Evolutionary conservation across 371 early-diverging fungal genomes (phyloP).

Genomic region (Saksenaea vasiformis): DNA sequence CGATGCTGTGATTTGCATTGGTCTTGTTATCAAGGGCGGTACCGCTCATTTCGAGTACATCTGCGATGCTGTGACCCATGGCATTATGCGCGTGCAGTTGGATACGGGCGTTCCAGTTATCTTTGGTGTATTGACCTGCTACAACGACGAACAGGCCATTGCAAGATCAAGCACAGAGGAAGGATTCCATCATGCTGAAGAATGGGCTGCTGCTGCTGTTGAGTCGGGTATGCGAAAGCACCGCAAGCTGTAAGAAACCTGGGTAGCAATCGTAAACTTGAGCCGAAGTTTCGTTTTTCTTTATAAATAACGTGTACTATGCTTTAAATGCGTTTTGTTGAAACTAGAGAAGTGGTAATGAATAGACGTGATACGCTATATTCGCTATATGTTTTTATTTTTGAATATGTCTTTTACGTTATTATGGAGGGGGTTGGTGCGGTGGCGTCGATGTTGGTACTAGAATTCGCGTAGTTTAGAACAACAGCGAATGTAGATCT

Average conservation of each 20-base stretch:
- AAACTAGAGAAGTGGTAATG: too few relatives aligned
- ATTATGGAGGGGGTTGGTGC: too few relatives aligned
- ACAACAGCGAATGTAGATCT: too few relatives aligned
- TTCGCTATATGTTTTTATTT: too few relatives aligned
- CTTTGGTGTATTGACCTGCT: constrained; percentile 96
- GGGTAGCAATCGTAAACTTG: background rate
- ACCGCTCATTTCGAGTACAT: constrained; percentile 99
- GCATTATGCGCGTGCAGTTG: constrained; percentile 90
- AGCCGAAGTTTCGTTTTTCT: background rate
- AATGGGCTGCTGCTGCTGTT: constrained; percentile 98
- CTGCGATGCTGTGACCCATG: constrained; percentile 87
- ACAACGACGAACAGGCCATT: constrained; percentile 91
- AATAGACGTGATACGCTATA: too few relatives aligned
- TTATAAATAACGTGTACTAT: too few relatives aligned
- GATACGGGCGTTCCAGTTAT: constrained; percentile 88
- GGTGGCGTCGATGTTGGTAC: too few relatives aligned
- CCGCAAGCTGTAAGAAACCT: constrained; percentile 39
- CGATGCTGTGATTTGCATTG: constrained; percentile 93
- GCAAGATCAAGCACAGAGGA: constrained; percentile 74
- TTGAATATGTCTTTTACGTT: too few relatives aligned
- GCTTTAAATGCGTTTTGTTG: too few relatives aligned
- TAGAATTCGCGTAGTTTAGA: too few relatives aligned
- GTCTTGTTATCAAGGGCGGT: constrained; percentile 95
- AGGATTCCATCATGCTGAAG: constrained; percentile 92
- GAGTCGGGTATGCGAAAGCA: constrained; percentile 81